phyloP scores from a whole-genome alignment of 2,329 filamentous ascomycete genomes.

The Diaporthe australafricana region DNA sequence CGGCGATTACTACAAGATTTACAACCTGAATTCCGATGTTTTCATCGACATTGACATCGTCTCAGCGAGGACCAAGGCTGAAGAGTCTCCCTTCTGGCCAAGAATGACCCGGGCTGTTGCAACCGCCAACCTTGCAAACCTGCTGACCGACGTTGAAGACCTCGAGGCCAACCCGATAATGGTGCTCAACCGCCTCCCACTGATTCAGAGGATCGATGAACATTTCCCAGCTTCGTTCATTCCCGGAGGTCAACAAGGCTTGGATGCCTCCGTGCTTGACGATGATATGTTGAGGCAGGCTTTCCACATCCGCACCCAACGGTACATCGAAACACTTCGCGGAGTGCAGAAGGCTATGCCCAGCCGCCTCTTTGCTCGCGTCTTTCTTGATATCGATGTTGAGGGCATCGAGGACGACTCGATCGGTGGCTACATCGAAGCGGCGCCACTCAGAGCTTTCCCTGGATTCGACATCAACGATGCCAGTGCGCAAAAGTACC shows the following conservation, averaged over 20 bases:
- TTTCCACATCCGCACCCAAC: constrained; percentile 52
- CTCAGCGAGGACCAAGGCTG: constrained; percentile 21
- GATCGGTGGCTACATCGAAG: constrained; percentile 31
- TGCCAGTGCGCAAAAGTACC: constrained; percentile 14
- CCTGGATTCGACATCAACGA: constrained; percentile 33
- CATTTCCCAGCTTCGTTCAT: constrained; percentile 29
- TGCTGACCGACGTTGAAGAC: constrained; percentile 44
- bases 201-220: constrained; percentile 44
- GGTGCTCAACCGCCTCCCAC: constrained; percentile 39
- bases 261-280: constrained; percentile 37
- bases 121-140: constrained; percentile 50
- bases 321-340: constrained; percentile 44
- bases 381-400: constrained; percentile 42
- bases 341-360: constrained; percentile 32
- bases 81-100: constrained; percentile 19
- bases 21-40: constrained; percentile 11
- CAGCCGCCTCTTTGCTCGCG: constrained; percentile 42
- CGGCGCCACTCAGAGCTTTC: constrained; percentile 40
- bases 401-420: constrained; percentile 32
- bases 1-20: constrained; percentile 24
- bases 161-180: constrained; percentile 39
- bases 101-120: constrained; percentile 32
- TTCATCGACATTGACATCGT: constrained; percentile 34
- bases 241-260: constrained; percentile 21
- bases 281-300: constrained; percentile 41